Conservation (phyloP, 371 early-diverging fungal genomes). For the Mucor saturninus region DNA sequence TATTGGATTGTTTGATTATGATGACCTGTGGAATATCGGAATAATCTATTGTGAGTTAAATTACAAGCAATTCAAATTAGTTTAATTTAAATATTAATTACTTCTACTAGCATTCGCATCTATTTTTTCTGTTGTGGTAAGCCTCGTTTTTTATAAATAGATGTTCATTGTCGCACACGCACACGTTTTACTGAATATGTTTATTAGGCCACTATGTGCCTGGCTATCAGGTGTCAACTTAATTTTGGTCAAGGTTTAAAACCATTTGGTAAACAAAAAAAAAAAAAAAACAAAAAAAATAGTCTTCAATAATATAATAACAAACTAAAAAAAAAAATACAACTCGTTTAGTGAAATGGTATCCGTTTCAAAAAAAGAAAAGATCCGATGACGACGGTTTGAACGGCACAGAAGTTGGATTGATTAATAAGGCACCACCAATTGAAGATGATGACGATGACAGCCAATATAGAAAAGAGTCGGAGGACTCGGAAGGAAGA, state of each 20-base stretch:
- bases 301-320: no score
- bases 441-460: slow-evolving; percentile 14
- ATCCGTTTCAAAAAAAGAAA: no score
- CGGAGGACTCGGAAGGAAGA: no score
- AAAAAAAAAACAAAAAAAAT: neutral
- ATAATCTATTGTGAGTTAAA: slow-evolving; percentile 12
- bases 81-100: neutral
- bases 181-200: neutral
- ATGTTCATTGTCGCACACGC: no score
- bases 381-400: no score
- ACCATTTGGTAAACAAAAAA: slow-evolving; percentile 4
- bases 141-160: neutral
- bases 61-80: no score
- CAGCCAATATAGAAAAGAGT: neutral
- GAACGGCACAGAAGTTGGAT: no score
- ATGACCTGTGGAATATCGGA: slow-evolving; percentile 10
- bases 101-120: slow-evolving; percentile 5
- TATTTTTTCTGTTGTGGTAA: slow-evolving; percentile 16
- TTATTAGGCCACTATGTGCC: slow-evolving; percentile 11
- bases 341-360: no score
- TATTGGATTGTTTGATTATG: neutral
- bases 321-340: no score
- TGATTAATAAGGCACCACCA: neutral
- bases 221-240: slow-evolving; percentile 12
- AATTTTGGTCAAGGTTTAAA: slow-evolving; percentile 18